Conservation (phyloP, 2,329 filamentous ascomycete genomes). For the Madurella fahalii region DNA sequence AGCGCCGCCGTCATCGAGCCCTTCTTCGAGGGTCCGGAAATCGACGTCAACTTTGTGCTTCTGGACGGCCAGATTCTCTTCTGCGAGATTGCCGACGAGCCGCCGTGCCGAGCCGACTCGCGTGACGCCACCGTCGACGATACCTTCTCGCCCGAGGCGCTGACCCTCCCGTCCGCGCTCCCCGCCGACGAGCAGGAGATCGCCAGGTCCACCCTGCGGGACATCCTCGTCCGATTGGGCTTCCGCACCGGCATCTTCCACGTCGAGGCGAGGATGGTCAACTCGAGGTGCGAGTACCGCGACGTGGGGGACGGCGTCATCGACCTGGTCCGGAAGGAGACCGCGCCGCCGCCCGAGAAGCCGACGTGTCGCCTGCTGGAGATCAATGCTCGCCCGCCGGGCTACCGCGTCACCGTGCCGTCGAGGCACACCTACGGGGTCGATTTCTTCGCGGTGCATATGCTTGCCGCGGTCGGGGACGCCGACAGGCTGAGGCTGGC, state of each 20-base stretch:
- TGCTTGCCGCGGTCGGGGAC: slow-evolving; percentile 23
- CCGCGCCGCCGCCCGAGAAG: neutral
- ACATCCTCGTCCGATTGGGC: slow-evolving; percentile 21
- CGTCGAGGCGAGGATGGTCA: slow-evolving; percentile 24
- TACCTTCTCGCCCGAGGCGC: slow-evolving; percentile 25
- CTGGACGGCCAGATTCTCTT: slow-evolving; percentile 25
- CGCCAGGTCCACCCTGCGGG: slow-evolving; percentile 16
- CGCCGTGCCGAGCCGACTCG: slow-evolving; percentile 22
- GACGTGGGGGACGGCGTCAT: slow-evolving; percentile 8
- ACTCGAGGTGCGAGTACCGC: slow-evolving; percentile 20
- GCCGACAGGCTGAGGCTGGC: slow-evolving; percentile 16
- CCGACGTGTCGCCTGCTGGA: slow-evolving; percentile 22
- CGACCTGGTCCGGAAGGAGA: slow-evolving; percentile 15
- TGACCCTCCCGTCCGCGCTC: slow-evolving; percentile 23
- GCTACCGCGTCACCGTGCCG: slow-evolving; percentile 24
- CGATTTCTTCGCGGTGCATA: slow-evolving; percentile 26
- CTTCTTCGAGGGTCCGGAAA: slow-evolving; percentile 26
- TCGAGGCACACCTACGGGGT: slow-evolving; percentile 25
- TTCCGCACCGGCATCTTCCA: slow-evolving; percentile 26
- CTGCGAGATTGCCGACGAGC: slow-evolving; percentile 25
- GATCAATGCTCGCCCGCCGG: slow-evolving; percentile 27
- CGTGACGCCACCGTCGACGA: slow-evolving; percentile 17
- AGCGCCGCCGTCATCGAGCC: slow-evolving; percentile 26
- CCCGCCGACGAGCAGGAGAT: slow-evolving; percentile 20
- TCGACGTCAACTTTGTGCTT: slow-evolving; percentile 27